A percentile compares a stretch with the other conserved stretches of the same genome.
phyloP scores from a whole-genome alignment of 306 rosid genomes.

The Vicia sativa region DNA sequence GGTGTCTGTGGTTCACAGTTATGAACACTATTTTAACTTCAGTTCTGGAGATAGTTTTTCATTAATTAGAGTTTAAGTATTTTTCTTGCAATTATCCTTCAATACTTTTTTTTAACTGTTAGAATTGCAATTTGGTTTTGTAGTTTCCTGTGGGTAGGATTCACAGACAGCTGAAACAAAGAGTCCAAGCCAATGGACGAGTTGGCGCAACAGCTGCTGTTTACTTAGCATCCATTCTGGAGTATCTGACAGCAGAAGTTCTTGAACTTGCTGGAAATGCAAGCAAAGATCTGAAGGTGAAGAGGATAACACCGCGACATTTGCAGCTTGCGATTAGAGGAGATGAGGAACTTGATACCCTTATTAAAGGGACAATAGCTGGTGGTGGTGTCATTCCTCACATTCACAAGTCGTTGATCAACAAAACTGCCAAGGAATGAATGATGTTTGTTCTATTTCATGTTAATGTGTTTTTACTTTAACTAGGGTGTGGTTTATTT shows the following conservation, averaged over 20 bases:
- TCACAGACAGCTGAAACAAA: conserved; percentile 81
- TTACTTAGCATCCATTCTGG: conserved; percentile 91
- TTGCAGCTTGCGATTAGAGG: conserved; percentile 95
- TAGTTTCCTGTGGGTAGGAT: conserved; percentile 97
- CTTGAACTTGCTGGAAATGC: conserved; percentile 96
- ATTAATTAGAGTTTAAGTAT: too few species aligned
- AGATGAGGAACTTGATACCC: conserved; percentile 96
- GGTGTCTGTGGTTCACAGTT: too few species aligned
- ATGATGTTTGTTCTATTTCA: conserved; percentile 17
- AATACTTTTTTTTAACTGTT: background rate
- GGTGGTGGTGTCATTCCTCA: conserved; percentile 99
- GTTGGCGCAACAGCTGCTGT: conserved; percentile 98
- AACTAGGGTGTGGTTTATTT: conserved; percentile 39
- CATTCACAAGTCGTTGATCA: conserved; percentile 94
- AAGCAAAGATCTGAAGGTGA: conserved; percentile 93
- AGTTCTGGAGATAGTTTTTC: too few species aligned
- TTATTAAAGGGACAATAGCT: conserved; percentile 94
- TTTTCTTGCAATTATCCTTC: background rate
- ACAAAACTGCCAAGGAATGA: conserved; percentile 89
- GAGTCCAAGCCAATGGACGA: conserved; percentile 85
- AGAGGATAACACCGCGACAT: conserved; percentile 98
- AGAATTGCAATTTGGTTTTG: conserved; percentile 15
- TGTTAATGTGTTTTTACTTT: conserved; percentile 19
- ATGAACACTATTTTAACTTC: too few species aligned
- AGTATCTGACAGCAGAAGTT: conserved; percentile 92